Percentiles rank a stretch among this genome's conserved stretches.
Conservation (phyloP, 352 stramenopile species). For the Phytophthora fragariae region DNA sequence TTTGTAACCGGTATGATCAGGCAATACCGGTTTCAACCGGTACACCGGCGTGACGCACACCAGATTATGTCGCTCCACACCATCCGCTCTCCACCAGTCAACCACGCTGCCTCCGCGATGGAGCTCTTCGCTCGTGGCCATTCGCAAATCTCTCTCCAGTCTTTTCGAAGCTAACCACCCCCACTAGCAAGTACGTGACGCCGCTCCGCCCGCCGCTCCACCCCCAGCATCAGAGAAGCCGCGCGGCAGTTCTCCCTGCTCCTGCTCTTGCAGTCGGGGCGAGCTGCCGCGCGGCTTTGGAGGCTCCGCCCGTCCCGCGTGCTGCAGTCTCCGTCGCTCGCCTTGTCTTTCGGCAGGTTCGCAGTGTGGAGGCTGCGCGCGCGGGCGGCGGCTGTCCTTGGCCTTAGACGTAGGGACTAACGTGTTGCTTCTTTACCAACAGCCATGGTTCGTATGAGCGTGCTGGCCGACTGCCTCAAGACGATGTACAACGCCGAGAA, state of each 20-base stretch:
- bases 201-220: neutral
- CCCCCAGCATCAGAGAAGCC: conserved; percentile 35
- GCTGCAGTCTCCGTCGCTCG: conserved; percentile 21
- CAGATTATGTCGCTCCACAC: neutral
- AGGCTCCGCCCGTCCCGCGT: conserved; percentile 49
- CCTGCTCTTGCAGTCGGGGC: neutral
- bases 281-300: conserved; percentile 64
- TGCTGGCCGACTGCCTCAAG: conserved; percentile 99
- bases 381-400: conserved; percentile 62
- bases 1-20: too few species aligned
- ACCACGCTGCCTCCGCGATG: neutral
- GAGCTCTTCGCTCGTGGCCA: conserved; percentile 7
- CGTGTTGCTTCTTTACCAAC: conserved; percentile 30
- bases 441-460: conserved; percentile 99
- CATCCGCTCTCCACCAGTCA: conserved; percentile 16
- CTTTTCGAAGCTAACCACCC: conserved; percentile 36
- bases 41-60: neutral
- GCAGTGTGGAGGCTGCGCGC: conserved; percentile 37
- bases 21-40: too few species aligned
- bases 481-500: conserved; percentile 99
- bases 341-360: neutral
- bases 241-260: conserved; percentile 24
- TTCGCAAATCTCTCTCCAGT: conserved; percentile 54
- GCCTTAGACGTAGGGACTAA: conserved; percentile 62
- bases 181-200: conserved; percentile 46